These are phyloP conservation scores for Botrytis elliptica DNA, from an alignment of 2,329 filamentous ascomycete species.

Conservation along the genomic window DNA sequence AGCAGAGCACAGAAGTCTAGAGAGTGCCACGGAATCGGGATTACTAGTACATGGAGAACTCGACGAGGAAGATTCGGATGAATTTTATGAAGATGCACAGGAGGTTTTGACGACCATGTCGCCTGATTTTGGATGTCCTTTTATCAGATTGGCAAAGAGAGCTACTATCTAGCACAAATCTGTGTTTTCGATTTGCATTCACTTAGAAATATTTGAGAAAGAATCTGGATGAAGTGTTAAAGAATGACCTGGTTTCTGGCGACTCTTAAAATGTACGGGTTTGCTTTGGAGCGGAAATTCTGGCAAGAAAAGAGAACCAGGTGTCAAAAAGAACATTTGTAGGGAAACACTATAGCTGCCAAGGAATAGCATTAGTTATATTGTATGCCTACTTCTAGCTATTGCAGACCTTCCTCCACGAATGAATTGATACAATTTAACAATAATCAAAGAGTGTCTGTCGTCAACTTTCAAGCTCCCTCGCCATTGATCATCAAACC, in stretches of 20 bases:
- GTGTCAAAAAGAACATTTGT: neutral
- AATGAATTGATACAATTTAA: neutral
- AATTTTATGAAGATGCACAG: too few species aligned
- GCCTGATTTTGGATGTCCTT: too few species aligned
- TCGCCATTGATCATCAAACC: neutral
- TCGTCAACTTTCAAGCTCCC: neutral
- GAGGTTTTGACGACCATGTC: too few species aligned
- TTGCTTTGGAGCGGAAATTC: neutral
- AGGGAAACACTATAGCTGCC: neutral
- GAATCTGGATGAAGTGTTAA: too few species aligned
- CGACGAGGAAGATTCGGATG: too few species aligned
- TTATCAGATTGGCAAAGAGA: too few species aligned
- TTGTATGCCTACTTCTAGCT: neutral
- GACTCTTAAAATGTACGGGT: neutral
- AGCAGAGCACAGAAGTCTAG: too few species aligned
- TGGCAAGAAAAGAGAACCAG: neutral
- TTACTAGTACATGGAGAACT: too few species aligned
- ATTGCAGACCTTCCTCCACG: neutral
- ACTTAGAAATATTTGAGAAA: too few species aligned
- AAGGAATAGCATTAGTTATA: neutral
- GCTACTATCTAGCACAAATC: too few species aligned
- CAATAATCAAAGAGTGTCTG: neutral
- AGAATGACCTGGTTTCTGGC: neutral
- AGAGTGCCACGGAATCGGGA: too few species aligned
- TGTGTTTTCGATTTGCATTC: too few species aligned